A percentile compares a stretch with the other conserved stretches of the same genome.
These are phyloP conservation scores for Rhizopogon roseolus DNA, from an alignment of 768 basidiomycete species.

Conservation along the genomic window DNA sequence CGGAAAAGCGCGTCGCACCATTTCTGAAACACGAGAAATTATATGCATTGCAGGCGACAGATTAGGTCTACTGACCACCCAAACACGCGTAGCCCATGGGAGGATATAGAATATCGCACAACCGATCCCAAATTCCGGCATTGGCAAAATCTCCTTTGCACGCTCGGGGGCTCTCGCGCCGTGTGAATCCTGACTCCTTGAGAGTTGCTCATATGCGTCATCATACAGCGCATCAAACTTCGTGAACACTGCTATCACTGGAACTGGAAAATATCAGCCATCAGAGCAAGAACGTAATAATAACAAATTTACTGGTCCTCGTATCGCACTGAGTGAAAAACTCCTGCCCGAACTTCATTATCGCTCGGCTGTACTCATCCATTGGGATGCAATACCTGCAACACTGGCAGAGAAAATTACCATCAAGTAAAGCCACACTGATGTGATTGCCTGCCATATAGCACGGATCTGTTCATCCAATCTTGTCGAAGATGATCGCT, in stretches of 20 bases:
- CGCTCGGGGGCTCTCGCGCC: too few relatives aligned
- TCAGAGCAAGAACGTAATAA: neutral
- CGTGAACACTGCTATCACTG: neutral
- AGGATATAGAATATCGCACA: too few relatives aligned
- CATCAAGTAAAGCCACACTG: too few relatives aligned
- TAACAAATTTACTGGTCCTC: neutral
- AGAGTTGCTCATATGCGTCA: too few relatives aligned
- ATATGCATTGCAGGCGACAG: too few relatives aligned
- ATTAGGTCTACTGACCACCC: too few relatives aligned
- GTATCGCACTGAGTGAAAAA: neutral
- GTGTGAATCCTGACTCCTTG: too few relatives aligned
- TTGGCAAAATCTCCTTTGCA: too few relatives aligned
- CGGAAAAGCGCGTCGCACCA: neutral
- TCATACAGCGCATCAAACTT: neutral
- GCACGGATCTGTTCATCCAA: neutral
- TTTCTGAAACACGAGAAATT: constrained; percentile 4
- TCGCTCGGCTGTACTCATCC: neutral
- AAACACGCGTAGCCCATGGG: too few relatives aligned
- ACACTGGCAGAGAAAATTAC: too few relatives aligned
- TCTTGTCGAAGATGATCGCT: neutral
- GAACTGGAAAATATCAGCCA: neutral
- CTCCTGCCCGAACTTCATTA: neutral
- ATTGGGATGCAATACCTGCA: neutral
- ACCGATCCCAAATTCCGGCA: too few relatives aligned
- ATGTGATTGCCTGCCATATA: neutral